phyloP scores from a whole-genome alignment of 768 basidiomycete species.

The Phylloporus rhodoxanthus region DNA sequence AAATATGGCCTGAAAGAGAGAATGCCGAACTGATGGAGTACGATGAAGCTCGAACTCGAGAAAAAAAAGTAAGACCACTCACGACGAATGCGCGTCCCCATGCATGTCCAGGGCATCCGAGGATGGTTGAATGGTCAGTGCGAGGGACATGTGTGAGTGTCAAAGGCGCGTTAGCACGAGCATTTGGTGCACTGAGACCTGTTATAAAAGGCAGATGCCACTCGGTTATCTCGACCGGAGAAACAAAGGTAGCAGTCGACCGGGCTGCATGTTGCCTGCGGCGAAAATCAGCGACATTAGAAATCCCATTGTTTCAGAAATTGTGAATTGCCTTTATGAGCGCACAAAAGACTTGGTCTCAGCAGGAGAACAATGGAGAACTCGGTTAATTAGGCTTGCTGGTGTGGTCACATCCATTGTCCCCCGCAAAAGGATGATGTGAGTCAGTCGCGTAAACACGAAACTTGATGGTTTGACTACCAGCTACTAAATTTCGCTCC shows the following conservation, averaged over 20 bases:
- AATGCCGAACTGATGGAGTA: constrained; percentile 60
- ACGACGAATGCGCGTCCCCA: constrained; percentile 63
- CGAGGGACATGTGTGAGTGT: constrained; percentile 56
- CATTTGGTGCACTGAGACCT: not conserved
- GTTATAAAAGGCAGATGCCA: constrained; percentile 26
- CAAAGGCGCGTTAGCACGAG: constrained; percentile 12
- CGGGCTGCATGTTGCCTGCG: not conserved
- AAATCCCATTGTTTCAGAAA: constrained; percentile 24
- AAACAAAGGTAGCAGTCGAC: constrained; percentile 28
- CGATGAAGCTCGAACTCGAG: constrained; percentile 4
- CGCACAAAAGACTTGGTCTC: constrained; percentile 24
- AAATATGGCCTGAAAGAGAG: constrained; percentile 79
- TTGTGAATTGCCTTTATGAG: constrained; percentile 23
- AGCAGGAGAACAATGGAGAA: constrained; percentile 28
- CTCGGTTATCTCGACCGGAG: constrained; percentile 26
- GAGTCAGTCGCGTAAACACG: not conserved
- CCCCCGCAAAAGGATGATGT: not conserved
- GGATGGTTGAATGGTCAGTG: constrained; percentile 57
- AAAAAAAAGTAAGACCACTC: constrained; percentile 25
- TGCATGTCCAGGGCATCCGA: constrained; percentile 59
- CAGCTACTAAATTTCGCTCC: not conserved
- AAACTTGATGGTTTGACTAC: not conserved
- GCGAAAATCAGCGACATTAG: constrained; percentile 1
- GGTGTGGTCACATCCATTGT: constrained; percentile 16
- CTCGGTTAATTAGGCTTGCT: constrained; percentile 17